Evolutionary conservation across 441 rosid genomes (phyloP).

Genomic region (Gossypium laxum): DNA sequence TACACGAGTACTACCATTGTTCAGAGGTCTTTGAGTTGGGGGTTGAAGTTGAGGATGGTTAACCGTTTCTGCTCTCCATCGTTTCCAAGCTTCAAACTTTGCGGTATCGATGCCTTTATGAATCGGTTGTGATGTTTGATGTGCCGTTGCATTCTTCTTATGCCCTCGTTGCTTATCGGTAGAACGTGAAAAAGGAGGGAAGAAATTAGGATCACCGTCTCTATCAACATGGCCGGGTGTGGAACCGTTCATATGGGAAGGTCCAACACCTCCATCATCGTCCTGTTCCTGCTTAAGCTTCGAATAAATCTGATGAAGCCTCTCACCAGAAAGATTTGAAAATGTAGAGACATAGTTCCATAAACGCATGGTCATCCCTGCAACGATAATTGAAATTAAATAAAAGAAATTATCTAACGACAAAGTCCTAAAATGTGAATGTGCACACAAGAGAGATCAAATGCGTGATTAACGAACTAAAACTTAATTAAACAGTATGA

Average conservation of each 20-base stretch:
- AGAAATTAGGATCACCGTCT: constrained; percentile 35
- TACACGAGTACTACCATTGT: constrained; percentile 29
- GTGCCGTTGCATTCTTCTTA: constrained; percentile 28
- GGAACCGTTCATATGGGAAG: constrained; percentile 57
- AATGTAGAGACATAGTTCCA: constrained; percentile 96
- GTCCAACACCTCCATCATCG: constrained; percentile 66
- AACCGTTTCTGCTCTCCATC: constrained; percentile 59
- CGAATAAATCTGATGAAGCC: constrained; percentile 79
- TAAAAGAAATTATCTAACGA: neutral
- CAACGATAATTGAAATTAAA: constrained; percentile 13
- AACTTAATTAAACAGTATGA: neutral
- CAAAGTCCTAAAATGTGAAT: neutral
- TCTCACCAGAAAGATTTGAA: constrained; percentile 85
- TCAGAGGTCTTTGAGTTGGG: constrained; percentile 32
- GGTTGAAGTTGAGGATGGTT: constrained; percentile 33
- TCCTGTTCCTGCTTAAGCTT: constrained; percentile 75
- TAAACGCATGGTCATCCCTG: constrained; percentile 79
- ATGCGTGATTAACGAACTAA: neutral
- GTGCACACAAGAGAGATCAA: neutral
- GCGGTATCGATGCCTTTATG: constrained; percentile 56
- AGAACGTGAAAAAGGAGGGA: constrained; percentile 31
- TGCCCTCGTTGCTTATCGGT: constrained; percentile 43
- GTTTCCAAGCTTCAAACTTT: constrained; percentile 78
- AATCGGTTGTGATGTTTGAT: constrained; percentile 40
- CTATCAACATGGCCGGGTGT: constrained; percentile 29